Base-by-base conservation (phyloP, 371 early-diverging fungal species). In the Gilbertella persicaria region DNA sequence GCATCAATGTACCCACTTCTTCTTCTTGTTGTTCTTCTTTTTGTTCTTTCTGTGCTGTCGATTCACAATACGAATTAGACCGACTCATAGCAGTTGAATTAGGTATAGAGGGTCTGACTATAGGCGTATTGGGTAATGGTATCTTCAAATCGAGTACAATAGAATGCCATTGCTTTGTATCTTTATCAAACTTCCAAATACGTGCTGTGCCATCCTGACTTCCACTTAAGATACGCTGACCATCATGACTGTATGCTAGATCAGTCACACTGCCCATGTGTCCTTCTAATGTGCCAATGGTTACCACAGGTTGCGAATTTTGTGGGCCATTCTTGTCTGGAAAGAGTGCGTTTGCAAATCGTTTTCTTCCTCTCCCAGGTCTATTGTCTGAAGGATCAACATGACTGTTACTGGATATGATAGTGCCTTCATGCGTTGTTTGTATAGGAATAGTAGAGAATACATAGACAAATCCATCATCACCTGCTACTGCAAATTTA, bases 401-500 rank as follows among this genome's bases (percentile, higher is more conserved):
- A 7, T 33, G 10, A 19, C 24, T 42, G 26, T 4, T 17, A 13
- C 28, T 43, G 1, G 46, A 21, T 23, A 39, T 30, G 4, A 21
- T 3, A 12, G 33, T 33, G 8, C 52, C 55, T 39, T 42, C 56
- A 23, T 55, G 49, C 7, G 52, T 40, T 17, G 62, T 51, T 14
- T 61, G 35, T 4, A 57, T 53, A 25, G 71, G 76, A 20, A 85
- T 69, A 0, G 83, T 82, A 1, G 86, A 80, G 58, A 84, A 90
- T 1, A 92, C 71, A 58, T 88, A 84, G 0, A 94, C 77, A 43
- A 86, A 79, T 0, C 95, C 93, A 67, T 89, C 90, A 17, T 80
- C 79, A 4, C 93, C 91, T 24, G 92, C 89, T 2, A 93, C 83
- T 13, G 90, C 86, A 65, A 95, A 90, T 10, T 82, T 75, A 3